A percentile compares a stretch with the other conserved stretches of the same genome.
These are phyloP conservation scores for Suhomyces choctaworum DNA, from an alignment of 1,139 yeast genomes.

Conservation along the genomic window DNA sequence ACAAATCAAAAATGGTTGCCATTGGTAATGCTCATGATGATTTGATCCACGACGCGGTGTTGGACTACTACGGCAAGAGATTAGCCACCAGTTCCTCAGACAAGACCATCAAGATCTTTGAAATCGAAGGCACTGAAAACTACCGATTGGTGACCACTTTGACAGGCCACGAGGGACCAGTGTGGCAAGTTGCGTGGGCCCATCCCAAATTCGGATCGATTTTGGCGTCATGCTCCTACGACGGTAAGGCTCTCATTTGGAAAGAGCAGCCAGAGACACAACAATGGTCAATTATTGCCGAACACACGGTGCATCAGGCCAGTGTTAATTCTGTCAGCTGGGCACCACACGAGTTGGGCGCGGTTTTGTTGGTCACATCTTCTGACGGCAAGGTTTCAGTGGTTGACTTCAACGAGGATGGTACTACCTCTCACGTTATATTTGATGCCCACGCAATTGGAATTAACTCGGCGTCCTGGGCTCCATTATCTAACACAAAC, in stretches of 20 bases:
- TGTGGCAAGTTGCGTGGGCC: conserved; percentile 99
- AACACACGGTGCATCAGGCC: conserved; percentile 87
- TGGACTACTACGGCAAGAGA: conserved; percentile 94
- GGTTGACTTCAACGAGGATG: conserved; percentile 89
- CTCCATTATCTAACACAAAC: conserved; percentile 56
- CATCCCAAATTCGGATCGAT: conserved; percentile 97
- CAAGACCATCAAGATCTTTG: conserved; percentile 89
- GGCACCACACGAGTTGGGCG: conserved; percentile 98
- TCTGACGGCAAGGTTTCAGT: conserved; percentile 92
- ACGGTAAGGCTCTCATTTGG: conserved; percentile 94
- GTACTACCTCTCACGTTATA: conserved; percentile 65
- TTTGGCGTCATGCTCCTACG: conserved; percentile 92
- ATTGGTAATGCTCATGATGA: conserved; percentile 84
- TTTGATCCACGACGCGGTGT: conserved; percentile 92
- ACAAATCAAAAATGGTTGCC: conserved; percentile 51
- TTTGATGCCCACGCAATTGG: conserved; percentile 91
- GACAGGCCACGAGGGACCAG: conserved; percentile 93
- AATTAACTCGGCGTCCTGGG: conserved; percentile 95
- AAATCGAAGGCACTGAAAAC: conserved; percentile 77
- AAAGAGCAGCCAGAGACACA: conserved; percentile 79
- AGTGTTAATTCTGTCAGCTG: conserved; percentile 92
- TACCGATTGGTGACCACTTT: conserved; percentile 80
- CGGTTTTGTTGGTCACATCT: conserved; percentile 84
- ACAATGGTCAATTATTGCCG: conserved; percentile 85
- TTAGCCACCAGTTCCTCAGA: conserved; percentile 95